Conservation (phyloP, 208 protist species). For the Naegleria lovaniensis region DNA sequence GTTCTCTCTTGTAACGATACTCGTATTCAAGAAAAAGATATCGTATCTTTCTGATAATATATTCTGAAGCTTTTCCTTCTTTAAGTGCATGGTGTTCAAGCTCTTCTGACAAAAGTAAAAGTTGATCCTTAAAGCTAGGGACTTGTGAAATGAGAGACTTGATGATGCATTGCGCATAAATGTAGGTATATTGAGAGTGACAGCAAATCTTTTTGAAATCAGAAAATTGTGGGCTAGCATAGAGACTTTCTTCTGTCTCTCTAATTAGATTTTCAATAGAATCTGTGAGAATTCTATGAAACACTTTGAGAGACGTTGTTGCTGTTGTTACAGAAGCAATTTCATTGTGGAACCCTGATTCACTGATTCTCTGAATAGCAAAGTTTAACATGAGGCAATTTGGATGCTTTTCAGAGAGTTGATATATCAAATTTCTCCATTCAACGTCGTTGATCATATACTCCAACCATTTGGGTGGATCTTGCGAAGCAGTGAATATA, state of each 20-base stretch:
- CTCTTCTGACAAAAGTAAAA: background rate
- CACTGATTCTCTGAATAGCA: slow-evolving; percentile 27
- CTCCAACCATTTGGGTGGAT: slow-evolving; percentile 11
- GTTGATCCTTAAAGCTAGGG: background rate
- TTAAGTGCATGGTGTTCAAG: background rate
- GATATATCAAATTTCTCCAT: slow-evolving; percentile 24
- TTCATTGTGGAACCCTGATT: background rate
- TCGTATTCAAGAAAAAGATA: slow-evolving; percentile 9
- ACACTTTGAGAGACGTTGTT: background rate
- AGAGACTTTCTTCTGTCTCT: background rate
- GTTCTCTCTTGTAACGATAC: background rate
- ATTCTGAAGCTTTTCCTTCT: background rate
- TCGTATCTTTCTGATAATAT: background rate
- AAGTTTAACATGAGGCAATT: slow-evolving; percentile 17
- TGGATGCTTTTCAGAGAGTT: slow-evolving; percentile 8
- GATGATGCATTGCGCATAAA: background rate
- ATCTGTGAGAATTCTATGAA: slow-evolving; percentile 23
- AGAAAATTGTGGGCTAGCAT: background rate
- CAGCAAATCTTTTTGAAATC: slow-evolving; percentile 26
- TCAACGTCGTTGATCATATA: slow-evolving; percentile 10
- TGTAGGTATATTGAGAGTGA: slow-evolving; percentile 10
- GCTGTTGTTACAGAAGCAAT: slow-evolving; percentile 20
- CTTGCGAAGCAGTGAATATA: background rate
- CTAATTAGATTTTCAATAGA: background rate
- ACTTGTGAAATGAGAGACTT: background rate